phyloP scores from a whole-genome alignment of 352 stramenopile species.

The Achlya hypogyna region DNA sequence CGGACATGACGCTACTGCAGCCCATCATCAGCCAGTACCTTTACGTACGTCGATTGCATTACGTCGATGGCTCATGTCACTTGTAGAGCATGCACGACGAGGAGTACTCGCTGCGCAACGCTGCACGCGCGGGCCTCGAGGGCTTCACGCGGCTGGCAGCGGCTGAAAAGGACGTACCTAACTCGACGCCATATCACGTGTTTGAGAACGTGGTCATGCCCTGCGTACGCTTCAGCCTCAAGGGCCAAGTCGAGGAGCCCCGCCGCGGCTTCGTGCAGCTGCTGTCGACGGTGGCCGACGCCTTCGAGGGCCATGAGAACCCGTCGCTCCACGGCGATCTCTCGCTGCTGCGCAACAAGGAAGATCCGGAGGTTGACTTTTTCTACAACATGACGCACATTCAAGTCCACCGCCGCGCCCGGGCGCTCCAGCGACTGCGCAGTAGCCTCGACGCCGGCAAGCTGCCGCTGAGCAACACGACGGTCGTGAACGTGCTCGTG shows the following conservation, averaged over 20 bases:
- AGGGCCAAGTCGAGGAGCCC: constrained; percentile 58
- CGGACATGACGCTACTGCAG: constrained; percentile 60
- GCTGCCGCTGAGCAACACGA: constrained; percentile 70
- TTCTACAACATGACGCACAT: constrained; percentile 99
- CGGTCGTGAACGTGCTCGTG: constrained; percentile 90
- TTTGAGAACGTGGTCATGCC: constrained; percentile 86
- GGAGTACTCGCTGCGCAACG: constrained; percentile 78
- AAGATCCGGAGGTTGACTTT: constrained; percentile 94
- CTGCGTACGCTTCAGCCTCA: constrained; percentile 73
- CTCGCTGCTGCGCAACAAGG: constrained; percentile 51
- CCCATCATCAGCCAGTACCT: constrained; percentile 69
- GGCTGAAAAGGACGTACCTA: constrained; percentile 24
- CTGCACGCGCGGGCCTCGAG: constrained; percentile 48
- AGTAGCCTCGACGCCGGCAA: constrained; percentile 22
- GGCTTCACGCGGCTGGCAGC: constrained; percentile 42
- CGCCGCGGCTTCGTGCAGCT: constrained; percentile 81
- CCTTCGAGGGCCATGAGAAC: constrained; percentile 29
- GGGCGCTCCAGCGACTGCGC: constrained; percentile 86
- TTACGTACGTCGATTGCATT: constrained; percentile 20
- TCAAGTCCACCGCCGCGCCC: constrained; percentile 91
- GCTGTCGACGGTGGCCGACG: constrained; percentile 58
- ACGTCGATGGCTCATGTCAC: neutral
- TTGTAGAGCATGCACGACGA: constrained; percentile 57
- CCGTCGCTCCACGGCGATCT: constrained; percentile 64
- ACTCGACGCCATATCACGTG: constrained; percentile 53